Percentiles rank a stretch among this genome's conserved stretches.
These are phyloP conservation scores for Boletellus sp. DNA, from an alignment of 1,284 basidiomycete species.

Conservation along the genomic window DNA sequence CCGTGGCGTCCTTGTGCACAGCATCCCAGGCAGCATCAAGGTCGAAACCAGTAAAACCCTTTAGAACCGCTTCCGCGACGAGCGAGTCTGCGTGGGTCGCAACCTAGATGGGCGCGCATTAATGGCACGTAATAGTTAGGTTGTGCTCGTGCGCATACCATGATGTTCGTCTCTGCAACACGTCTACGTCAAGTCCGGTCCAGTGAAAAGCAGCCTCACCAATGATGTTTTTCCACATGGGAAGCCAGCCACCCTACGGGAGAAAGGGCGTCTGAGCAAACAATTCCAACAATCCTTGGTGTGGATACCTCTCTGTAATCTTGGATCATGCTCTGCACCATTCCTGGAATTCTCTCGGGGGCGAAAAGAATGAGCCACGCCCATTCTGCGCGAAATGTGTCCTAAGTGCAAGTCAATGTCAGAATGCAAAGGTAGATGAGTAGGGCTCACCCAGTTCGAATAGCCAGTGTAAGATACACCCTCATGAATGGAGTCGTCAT, in stretches of 20 bases:
- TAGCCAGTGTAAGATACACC: conserved; percentile 77
- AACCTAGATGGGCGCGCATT: conserved; percentile 40
- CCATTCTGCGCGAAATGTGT: conserved; percentile 78
- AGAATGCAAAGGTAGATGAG: neutral
- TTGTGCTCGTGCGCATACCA: conserved; percentile 38
- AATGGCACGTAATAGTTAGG: neutral
- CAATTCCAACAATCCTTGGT: neutral
- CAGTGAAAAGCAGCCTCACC: conserved; percentile 38
- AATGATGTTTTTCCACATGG: conserved; percentile 89
- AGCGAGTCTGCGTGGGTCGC: conserved; percentile 80
- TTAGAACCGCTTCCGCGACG: conserved; percentile 73
- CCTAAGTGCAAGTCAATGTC: conserved; percentile 36
- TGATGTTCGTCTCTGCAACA: conserved; percentile 63
- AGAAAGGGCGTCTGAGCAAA: neutral
- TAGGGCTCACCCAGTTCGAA: conserved; percentile 69
- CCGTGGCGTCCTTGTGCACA: conserved; percentile 71
- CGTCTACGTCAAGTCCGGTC: neutral
- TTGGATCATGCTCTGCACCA: conserved; percentile 79
- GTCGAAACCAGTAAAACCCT: conserved; percentile 64
- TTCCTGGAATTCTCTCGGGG: conserved; percentile 69
- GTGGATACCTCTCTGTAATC: conserved; percentile 61
- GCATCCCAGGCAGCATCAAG: conserved; percentile 67
- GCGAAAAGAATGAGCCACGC: conserved; percentile 76
- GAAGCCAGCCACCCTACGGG: conserved; percentile 73
- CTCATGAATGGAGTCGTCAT: conserved; percentile 60